These are phyloP conservation scores for Batrachochytrium dendrobatidis DNA, from an alignment of 371 early-diverging fungal species.

Conservation along the genomic window DNA sequence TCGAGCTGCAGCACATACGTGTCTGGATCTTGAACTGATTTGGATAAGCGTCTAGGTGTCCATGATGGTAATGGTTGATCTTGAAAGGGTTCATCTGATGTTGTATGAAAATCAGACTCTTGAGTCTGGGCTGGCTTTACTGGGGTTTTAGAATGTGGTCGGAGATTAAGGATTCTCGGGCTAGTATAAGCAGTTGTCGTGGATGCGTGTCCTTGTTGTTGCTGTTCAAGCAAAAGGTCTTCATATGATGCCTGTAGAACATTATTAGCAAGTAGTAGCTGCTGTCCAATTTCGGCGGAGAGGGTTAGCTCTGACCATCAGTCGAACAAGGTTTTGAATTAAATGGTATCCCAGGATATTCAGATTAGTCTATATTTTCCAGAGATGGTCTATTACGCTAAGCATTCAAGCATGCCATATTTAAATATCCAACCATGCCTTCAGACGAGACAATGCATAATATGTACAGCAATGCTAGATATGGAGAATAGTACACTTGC, in stretches of 20 bases:
- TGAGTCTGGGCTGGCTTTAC: not conserved
- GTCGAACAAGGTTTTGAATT: not conserved
- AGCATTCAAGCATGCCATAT: too few species aligned
- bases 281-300: constrained; percentile 34
- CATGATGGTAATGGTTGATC: not conserved
- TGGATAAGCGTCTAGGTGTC: not conserved
- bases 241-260: constrained; percentile 15
- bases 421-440: not conserved
- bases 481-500: too few species aligned
- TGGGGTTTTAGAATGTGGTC: not conserved
- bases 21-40: not conserved
- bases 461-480: not conserved
- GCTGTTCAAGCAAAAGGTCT: constrained; percentile 3
- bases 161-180: not conserved
- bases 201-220: too few species aligned
- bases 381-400: not conserved
- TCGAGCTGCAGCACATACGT: not conserved
- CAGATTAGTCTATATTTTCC: not conserved
- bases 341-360: not conserved
- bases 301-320: constrained; percentile 29
- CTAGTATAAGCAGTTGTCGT: too few species aligned
- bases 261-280: constrained; percentile 23
- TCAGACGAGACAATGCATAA: not conserved
- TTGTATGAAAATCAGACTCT: not conserved
- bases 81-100: not conserved